Evolutionary conservation across 768 basidiomycete genomes (phyloP), one percentile per base, ranked within the genome.

Genomic region (Russula brevipes): DNA sequence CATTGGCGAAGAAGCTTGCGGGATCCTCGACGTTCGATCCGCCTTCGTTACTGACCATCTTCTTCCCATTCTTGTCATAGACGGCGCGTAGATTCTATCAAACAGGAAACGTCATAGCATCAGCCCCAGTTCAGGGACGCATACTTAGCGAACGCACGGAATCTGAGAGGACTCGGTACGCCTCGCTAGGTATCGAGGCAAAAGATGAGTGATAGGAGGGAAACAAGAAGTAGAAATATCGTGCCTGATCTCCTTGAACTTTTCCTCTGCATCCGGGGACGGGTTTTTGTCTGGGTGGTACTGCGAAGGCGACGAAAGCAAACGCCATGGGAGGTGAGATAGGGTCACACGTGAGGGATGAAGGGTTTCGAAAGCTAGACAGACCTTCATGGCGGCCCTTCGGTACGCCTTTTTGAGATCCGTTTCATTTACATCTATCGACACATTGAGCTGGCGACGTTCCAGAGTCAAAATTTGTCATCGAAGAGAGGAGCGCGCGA

Each of bases 251-350:
- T 97, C 91, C 76, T 98, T 96, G 80, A 99, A 99, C 78, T 87
- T 94, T 73, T 91, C 88, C 72, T 94, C 94, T 1, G 96, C 97
- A 70, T 93, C 92, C n/a, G 86, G 82, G 4, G 91, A 89, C 7
- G 85, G 81, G 71, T 98, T 98, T 82, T 96, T 97, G 76, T 97
- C 95, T 5, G 94, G 95, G 72, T 97, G 94, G 72, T 87, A 96
- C 90, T 94, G 68, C 38, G 63, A 49, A 62, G 35, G 46, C 35
- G 24, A 24, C 24, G 24, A 24, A 1, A 24, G 24, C 17, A 59
- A 19, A 4, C 19, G 41, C 30, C 17, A 36, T 17, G 11, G 45
- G 30, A 16, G 17, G 52, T 54, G 16, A 49, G 38, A 24, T 12
- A 35, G 39, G 17, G 17, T 19, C 12, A 16, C 5, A 11, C 38